Conservation (phyloP, 371 early-diverging fungal genomes). For the Lichtheimia ornata region DNA sequence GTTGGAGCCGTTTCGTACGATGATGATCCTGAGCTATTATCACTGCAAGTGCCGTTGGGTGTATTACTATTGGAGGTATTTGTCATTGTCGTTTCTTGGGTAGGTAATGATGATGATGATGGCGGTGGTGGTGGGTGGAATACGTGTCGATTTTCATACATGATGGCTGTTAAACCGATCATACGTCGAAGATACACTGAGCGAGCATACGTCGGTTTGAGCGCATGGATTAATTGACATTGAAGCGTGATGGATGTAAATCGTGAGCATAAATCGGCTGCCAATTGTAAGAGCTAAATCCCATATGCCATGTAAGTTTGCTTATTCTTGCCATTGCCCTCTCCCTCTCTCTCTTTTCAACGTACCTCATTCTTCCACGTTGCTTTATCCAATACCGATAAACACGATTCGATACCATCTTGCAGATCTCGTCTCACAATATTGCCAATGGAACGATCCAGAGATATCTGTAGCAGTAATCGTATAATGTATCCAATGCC, state of each 20-base stretch:
- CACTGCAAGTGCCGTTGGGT: not conserved
- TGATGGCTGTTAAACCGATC: conserved; percentile 23
- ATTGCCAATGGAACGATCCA: conserved; percentile 27
- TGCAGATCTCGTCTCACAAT: conserved; percentile 30
- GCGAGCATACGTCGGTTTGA: conserved; percentile 27
- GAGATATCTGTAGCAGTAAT: conserved; percentile 28
- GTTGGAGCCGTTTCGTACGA: not conserved
- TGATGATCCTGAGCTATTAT: not conserved
- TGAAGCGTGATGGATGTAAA: conserved; percentile 14
- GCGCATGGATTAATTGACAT: conserved; percentile 21
- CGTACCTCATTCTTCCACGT: conserved; percentile 26
- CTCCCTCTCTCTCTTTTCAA: not conserved
- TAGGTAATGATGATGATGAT: not conserved
- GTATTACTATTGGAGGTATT: not conserved
- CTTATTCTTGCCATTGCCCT: no score
- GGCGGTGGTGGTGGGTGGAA: conserved; percentile 4
- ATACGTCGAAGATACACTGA: conserved; percentile 25
- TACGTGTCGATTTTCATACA: conserved; percentile 12
- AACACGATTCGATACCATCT: conserved; percentile 19
- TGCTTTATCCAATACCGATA: conserved; percentile 2
- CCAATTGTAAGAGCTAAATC: not conserved
- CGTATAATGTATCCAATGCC: conserved; percentile 25
- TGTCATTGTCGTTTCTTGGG: not conserved
- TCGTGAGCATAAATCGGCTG: conserved; percentile 17
- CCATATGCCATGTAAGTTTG: not conserved